A percentile compares a stretch with the other conserved stretches of the same genome.
phyloP scores from a whole-genome alignment of 139 green algal genomes.

The Closterium sp. region DNA sequence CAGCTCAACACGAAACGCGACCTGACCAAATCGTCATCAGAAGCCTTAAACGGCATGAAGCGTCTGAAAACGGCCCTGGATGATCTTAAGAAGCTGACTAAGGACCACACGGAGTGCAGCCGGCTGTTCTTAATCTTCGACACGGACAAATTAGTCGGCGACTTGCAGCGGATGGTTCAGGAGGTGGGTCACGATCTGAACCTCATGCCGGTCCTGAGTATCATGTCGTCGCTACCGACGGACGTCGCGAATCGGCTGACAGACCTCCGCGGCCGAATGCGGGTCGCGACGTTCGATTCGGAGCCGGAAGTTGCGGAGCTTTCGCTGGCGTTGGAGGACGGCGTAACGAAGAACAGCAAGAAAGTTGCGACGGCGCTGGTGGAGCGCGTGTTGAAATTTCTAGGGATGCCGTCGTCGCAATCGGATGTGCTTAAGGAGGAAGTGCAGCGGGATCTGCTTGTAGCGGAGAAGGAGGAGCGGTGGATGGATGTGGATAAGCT shows the following conservation, averaged over 20 bases:
- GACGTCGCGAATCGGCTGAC: conserved; percentile 18
- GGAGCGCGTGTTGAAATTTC: background rate
- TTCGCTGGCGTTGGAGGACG: background rate
- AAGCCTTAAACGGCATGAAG: conserved; percentile 2
- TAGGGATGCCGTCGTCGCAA: background rate
- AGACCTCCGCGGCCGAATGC: conserved; percentile 15
- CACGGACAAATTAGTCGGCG: conserved; percentile 18
- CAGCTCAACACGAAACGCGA: conserved; percentile 30
- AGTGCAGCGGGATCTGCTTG: conserved; percentile 25
- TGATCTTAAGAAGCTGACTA: conserved; percentile 2
- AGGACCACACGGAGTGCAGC: background rate
- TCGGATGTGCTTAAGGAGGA: conserved; percentile 24
- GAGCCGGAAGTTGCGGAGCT: conserved; percentile 9
- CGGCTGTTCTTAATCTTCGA: conserved; percentile 30
- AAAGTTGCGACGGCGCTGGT: conserved; percentile 4
- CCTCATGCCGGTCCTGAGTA: conserved; percentile 17
- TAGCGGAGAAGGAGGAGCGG: conserved; percentile 17
- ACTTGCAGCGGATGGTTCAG: conserved; percentile 31
- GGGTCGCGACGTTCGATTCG: conserved; percentile 14
- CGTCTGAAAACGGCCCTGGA: conserved; percentile 7
- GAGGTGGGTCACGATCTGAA: conserved; percentile 33
- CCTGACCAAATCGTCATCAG: background rate
- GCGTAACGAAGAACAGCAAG: background rate
- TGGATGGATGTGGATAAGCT: conserved; percentile 20
- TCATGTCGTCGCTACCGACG: conserved; percentile 5